phyloP scores from a whole-genome alignment of 768 basidiomycete genomes.

The Podaxis sp. region DNA sequence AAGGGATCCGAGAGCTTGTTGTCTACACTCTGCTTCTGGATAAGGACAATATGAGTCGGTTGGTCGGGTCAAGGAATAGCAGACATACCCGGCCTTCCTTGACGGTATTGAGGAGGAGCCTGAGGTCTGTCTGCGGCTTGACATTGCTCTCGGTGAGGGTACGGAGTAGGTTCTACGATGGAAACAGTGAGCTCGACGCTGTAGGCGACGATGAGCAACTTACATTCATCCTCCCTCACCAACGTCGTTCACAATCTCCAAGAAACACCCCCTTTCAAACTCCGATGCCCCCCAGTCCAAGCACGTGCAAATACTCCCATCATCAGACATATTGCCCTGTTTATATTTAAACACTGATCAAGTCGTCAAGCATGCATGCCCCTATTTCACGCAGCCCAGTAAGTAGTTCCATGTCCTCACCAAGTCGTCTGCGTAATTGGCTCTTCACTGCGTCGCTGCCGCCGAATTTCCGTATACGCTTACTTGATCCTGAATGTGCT shows the following conservation, averaged over 20 bases:
- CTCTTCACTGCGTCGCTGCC: too few relatives aligned
- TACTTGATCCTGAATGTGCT: too few relatives aligned
- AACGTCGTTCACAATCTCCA: slow-evolving; percentile 13
- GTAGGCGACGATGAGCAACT: slow-evolving; percentile 26
- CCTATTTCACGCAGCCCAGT: too few relatives aligned
- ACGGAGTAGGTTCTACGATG: slow-evolving; percentile 76
- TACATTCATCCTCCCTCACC: slow-evolving; percentile 41
- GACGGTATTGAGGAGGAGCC: slow-evolving; percentile 76
- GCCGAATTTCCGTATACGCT: too few relatives aligned
- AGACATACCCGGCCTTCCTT: slow-evolving; percentile 82
- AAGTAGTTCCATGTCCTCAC: too few relatives aligned
- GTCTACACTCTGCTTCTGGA: slow-evolving; percentile 48
- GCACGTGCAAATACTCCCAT: slow-evolving; percentile 13
- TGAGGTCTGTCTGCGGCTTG: slow-evolving; percentile 71
- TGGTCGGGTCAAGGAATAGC: slow-evolving; percentile 14
- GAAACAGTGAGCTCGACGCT: slow-evolving; percentile 4
- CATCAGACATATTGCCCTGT: background rate
- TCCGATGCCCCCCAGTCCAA: slow-evolving; percentile 16
- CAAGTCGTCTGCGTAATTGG: too few relatives aligned
- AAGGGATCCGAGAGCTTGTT: slow-evolving; percentile 81
- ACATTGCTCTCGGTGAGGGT: slow-evolving; percentile 78
- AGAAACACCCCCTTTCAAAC: slow-evolving; percentile 14
- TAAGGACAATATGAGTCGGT: background rate
- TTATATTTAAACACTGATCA: too few relatives aligned
- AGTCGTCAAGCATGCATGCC: too few relatives aligned